Percentiles rank a stretch among this genome's conserved stretches.
phyloP scores from a whole-genome alignment of 495 filamentous ascomycete species.

The Haplographium delicatum region DNA sequence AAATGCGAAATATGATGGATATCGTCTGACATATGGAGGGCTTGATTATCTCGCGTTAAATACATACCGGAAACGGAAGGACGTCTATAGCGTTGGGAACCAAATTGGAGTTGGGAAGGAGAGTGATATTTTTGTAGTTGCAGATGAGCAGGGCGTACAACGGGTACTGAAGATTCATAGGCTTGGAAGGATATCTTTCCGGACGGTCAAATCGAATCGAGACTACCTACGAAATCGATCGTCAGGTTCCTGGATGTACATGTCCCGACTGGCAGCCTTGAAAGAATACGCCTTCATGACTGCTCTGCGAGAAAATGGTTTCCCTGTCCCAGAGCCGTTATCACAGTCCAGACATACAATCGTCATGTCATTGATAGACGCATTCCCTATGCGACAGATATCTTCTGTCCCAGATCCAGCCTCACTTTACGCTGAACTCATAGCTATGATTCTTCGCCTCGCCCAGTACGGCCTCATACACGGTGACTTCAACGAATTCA shows the following conservation, averaged over 20 bases:
- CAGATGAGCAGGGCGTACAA: slow-evolving; percentile 58
- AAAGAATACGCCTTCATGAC: slow-evolving; percentile 94
- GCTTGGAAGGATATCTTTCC: slow-evolving; percentile 93
- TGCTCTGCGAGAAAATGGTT: slow-evolving; percentile 72
- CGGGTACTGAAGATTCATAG: slow-evolving; percentile 88
- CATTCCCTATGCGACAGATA: slow-evolving; percentile 83
- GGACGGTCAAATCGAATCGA: slow-evolving; percentile 88
- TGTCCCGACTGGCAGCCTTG: slow-evolving; percentile 83
- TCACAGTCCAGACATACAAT: slow-evolving; percentile 88
- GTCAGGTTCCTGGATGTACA: slow-evolving; percentile 92
- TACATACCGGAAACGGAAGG: slow-evolving; percentile 69
- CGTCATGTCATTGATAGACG: slow-evolving; percentile 87
- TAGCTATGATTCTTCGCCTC: slow-evolving; percentile 77
- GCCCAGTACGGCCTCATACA: slow-evolving; percentile 91
- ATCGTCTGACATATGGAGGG: slow-evolving; percentile 93
- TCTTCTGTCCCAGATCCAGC: slow-evolving; percentile 73
- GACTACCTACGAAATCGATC: slow-evolving; percentile 86
- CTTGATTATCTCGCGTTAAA: slow-evolving; percentile 95
- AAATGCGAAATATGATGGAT: slow-evolving; percentile 96
- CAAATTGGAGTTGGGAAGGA: slow-evolving; percentile 98
- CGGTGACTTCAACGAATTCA: slow-evolving; percentile 99
- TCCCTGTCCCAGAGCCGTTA: slow-evolving; percentile 83
- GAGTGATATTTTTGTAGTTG: slow-evolving; percentile 90
- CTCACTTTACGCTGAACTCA: slow-evolving; percentile 77
- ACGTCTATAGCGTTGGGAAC: slow-evolving; percentile 85